Evolutionary conservation across 768 basidiomycete species (phyloP).

Genomic region (Rhizopogon salebrosus): DNA sequence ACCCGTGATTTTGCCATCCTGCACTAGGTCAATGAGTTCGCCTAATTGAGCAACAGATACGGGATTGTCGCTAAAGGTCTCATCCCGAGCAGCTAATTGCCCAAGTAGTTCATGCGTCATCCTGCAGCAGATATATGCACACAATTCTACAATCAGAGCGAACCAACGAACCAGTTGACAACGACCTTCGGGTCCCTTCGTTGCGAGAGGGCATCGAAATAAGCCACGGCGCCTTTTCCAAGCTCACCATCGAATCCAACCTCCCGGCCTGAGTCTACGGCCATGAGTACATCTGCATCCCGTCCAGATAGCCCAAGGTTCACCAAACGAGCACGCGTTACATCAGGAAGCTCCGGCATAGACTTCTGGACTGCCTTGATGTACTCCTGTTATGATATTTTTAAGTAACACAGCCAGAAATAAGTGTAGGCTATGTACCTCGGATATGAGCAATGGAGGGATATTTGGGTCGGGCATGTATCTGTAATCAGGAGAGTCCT

Average conservation of each 20-base stretch:
- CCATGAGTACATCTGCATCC: constrained; percentile 73
- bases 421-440: constrained; percentile 31
- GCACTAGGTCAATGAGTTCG: constrained; percentile 73
- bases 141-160: background rate
- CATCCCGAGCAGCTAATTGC: constrained; percentile 56
- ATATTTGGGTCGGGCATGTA: constrained; percentile 99
- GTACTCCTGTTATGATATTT: constrained; percentile 46
- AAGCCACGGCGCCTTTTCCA: constrained; percentile 55
- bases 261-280: constrained; percentile 61
- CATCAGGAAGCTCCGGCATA: constrained; percentile 77
- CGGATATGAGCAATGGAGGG: constrained; percentile 59
- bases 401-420: background rate
- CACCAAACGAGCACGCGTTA: constrained; percentile 54
- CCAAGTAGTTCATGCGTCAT: constrained; percentile 85
- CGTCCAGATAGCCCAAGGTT: constrained; percentile 48
- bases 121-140: constrained; percentile 39
- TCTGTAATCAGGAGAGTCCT: constrained; percentile 91
- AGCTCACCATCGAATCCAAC: constrained; percentile 57
- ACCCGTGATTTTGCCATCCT: constrained; percentile 67
- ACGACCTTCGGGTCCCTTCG: constrained; percentile 63
- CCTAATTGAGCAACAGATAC: constrained; percentile 64
- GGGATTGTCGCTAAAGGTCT: constrained; percentile 53
- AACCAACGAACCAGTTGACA: constrained; percentile 70
- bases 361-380: constrained; percentile 43
- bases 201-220: constrained; percentile 67